Conservation (phyloP, 176 grass and related monocot species). For the Carex parvula region DNA sequence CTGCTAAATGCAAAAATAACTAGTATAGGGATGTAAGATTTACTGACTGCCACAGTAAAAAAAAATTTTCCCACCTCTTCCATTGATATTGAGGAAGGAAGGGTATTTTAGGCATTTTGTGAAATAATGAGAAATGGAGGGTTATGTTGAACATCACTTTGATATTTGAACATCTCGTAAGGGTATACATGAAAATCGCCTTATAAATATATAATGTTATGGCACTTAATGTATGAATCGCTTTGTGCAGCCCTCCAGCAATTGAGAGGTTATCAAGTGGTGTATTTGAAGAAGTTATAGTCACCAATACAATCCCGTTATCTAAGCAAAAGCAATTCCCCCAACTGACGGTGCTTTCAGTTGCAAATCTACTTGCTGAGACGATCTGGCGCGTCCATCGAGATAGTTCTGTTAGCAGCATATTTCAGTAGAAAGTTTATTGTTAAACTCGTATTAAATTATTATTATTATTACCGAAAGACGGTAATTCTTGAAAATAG, state of each 20-base stretch:
- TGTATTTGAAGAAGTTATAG: slow-evolving; percentile 84
- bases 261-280: slow-evolving; percentile 76
- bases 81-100: too few species aligned
- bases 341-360: slow-evolving; percentile 79
- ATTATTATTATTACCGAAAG: background rate
- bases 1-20: too few species aligned
- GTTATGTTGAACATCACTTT: background rate
- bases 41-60: too few species aligned
- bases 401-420: slow-evolving; percentile 67
- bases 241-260: slow-evolving; percentile 62
- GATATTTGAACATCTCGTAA: background rate
- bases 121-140: background rate
- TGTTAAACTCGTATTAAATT: background rate
- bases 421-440: slow-evolving; percentile 44
- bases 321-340: slow-evolving; percentile 56
- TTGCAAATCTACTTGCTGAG: slow-evolving; percentile 88
- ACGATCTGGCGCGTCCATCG: slow-evolving; percentile 82
- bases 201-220: background rate
- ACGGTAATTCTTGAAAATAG: background rate
- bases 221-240: slow-evolving; percentile 10
- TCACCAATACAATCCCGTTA: slow-evolving; percentile 78
- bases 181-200: background rate
- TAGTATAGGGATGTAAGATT: too few species aligned
- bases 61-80: too few species aligned
- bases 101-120: background rate